Evolutionary conservation across 176 grass and related monocot genomes (phyloP), one percentile per base, ranked within the genome.

Genomic region (Oryza meyeriana): DNA sequence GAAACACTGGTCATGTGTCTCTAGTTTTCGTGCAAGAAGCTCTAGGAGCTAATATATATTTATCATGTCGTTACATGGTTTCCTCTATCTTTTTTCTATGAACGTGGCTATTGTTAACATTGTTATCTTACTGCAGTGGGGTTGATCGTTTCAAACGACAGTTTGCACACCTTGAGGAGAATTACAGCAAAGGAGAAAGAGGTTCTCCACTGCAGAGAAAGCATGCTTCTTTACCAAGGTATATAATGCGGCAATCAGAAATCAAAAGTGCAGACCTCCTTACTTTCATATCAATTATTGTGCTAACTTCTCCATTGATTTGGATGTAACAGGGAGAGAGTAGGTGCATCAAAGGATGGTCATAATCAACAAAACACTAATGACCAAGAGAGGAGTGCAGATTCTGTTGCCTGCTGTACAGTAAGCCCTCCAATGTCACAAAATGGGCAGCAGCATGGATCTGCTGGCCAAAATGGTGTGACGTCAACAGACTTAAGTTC

Each of bases 121-220:
- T 70, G 75, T 63, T 71, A 64, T 55, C 66, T 79, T 66, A 39
- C 61, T 64, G 64, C 83, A 99, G 96, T 83, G 96, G 93, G 24
- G 91, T 99, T 71, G 96, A 99, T 75, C 92, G 96, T 61, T 99
- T 99, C 76, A 99, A 99, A 73, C 80, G 89, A 25, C 96, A 99
- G 50, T 99, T 99, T 92, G 96, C 96, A 3, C 91, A 99, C 85
- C 96, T 99, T 28, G 96, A 99, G 85, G 96, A 95, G 89, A 88
- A 98, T 81, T 95, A 95, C 75, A 92, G 93, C 72, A 99, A 91
- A 77, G 96, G 96, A 57, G 91, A 95, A 92, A 90, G 91, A 90
- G 92, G 93, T 77, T 93, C 89, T 69, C 96, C 96, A 35, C 87
- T 99, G 58, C 96, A 94, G 67, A 89, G 93, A 79, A 86, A 95